Evolutionary conservation across 2,329 filamentous ascomycete genomes (phyloP).

Genomic region (Penicillium sp.): DNA sequence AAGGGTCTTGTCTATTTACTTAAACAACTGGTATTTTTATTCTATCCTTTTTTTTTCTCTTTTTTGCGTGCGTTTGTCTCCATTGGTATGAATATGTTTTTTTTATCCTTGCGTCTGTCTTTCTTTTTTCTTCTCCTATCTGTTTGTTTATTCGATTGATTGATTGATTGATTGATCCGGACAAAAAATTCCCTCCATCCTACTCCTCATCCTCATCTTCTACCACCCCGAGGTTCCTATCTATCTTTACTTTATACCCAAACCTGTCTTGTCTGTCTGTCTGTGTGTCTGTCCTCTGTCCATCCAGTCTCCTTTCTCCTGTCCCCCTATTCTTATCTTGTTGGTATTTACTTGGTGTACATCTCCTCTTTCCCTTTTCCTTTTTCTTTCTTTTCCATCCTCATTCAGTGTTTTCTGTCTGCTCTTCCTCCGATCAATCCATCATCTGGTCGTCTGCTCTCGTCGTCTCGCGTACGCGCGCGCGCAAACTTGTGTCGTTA

Average conservation of each 20-base stretch:
- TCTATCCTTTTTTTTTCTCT: conserved; percentile 15
- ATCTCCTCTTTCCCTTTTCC: neutral
- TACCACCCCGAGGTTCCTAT: neutral
- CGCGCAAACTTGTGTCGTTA: too few species aligned
- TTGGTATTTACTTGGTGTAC: neutral
- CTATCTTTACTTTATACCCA: neutral
- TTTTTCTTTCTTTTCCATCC: neutral
- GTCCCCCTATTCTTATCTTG: neutral
- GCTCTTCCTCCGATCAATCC: neutral
- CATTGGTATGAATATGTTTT: conserved; percentile 1
- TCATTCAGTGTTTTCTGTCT: too few species aligned
- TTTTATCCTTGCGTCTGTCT: conserved; percentile 10
- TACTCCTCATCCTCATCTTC: neutral
- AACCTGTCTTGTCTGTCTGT: neutral
- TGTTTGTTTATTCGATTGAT: conserved; percentile 10
- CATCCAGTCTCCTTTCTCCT: too few species aligned
- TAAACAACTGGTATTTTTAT: conserved; percentile 12
- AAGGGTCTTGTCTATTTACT: neutral
- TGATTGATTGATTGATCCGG: conserved; percentile 1
- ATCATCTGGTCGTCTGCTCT: too few species aligned
- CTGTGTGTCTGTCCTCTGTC: neutral
- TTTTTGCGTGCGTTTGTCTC: conserved; percentile 10
- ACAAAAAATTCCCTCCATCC: conserved; percentile 1
- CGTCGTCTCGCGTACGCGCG: too few species aligned
- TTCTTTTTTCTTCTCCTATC: neutral